Conservation (phyloP, 345 rosid genomes). For the Salix dunnii region DNA sequence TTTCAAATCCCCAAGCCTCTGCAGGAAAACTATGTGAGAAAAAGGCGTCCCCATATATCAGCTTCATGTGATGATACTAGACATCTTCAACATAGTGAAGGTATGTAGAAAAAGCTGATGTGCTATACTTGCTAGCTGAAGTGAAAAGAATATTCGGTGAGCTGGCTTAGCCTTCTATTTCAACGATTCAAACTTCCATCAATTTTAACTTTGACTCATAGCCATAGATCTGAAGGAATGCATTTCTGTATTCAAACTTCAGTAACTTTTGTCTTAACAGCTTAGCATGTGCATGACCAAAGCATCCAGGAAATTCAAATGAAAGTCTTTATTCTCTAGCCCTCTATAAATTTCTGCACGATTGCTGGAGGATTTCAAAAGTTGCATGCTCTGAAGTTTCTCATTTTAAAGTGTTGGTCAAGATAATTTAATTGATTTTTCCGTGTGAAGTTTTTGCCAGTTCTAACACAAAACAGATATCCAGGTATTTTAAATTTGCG, state of each 20-base stretch:
- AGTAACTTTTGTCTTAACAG: not conserved
- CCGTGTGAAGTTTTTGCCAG: no score
- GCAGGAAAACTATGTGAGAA: conserved; percentile 61
- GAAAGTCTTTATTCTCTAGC: not conserved
- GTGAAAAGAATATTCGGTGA: not conserved
- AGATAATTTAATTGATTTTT: not conserved
- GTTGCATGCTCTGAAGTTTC: not conserved
- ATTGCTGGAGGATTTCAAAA: not conserved
- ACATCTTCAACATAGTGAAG: conserved; percentile 37
- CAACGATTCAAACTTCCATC: not conserved
- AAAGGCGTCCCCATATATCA: conserved; percentile 44
- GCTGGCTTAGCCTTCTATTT: not conserved
- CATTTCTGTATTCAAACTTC: not conserved
- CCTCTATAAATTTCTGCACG: not conserved
- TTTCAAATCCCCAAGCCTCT: conserved; percentile 75
- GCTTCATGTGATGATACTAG: conserved; percentile 32
- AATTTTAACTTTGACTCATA: not conserved
- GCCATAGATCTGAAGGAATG: not conserved
- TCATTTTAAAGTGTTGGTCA: not conserved
- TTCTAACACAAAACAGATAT: not conserved
- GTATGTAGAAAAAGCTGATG: conserved; percentile 24
- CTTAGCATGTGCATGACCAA: not conserved
- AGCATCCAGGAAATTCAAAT: not conserved
- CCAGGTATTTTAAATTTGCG: not conserved
- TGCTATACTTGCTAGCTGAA: not conserved